Conservation (phyloP, 2,329 filamentous ascomycete genomes). For the Beauveria sp. region DNA sequence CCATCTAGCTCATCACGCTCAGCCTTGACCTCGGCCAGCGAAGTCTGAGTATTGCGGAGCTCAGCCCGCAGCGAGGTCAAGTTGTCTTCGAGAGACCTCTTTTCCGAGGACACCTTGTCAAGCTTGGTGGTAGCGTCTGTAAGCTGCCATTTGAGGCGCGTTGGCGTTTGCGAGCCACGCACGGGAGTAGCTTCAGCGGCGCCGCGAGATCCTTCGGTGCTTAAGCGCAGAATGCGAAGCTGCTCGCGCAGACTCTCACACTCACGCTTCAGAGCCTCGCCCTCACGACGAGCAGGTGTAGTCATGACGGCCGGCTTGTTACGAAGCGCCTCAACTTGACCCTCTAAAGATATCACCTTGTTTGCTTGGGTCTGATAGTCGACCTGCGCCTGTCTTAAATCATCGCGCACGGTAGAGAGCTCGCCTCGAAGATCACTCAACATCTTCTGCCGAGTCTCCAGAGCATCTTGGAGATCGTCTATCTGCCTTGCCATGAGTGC, state of each 20-base stretch:
- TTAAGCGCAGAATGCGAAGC: constrained; percentile 26
- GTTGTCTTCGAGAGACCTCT: constrained; percentile 56
- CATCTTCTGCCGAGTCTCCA: constrained; percentile 58
- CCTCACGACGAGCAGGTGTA: constrained; percentile 17
- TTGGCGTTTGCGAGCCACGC: constrained; percentile 35
- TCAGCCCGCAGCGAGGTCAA: constrained; percentile 52
- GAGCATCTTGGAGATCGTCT: constrained; percentile 62
- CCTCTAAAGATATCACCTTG: constrained; percentile 61
- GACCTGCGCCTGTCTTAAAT: constrained; percentile 60
- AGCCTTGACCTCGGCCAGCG: constrained; percentile 50
- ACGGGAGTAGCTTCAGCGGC: constrained; percentile 19
- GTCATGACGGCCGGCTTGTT: background rate
- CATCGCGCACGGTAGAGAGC: constrained; percentile 57
- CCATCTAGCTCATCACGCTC: constrained; percentile 61
- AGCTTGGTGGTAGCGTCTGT: constrained; percentile 52
- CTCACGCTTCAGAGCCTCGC: constrained; percentile 19
- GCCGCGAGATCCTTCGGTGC: constrained; percentile 20
- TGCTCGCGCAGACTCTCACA: constrained; percentile 28
- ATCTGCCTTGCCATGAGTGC: constrained; percentile 64
- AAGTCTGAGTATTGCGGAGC: constrained; percentile 49
- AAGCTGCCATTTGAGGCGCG: constrained; percentile 48
- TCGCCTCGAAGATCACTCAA: constrained; percentile 60
- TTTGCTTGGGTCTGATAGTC: constrained; percentile 56
- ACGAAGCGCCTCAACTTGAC: constrained; percentile 53
- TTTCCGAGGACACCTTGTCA: constrained; percentile 50